Evolutionary conservation across 116 monocot species (phyloP).

Genomic region (Dioscorea cayenensis): DNA sequence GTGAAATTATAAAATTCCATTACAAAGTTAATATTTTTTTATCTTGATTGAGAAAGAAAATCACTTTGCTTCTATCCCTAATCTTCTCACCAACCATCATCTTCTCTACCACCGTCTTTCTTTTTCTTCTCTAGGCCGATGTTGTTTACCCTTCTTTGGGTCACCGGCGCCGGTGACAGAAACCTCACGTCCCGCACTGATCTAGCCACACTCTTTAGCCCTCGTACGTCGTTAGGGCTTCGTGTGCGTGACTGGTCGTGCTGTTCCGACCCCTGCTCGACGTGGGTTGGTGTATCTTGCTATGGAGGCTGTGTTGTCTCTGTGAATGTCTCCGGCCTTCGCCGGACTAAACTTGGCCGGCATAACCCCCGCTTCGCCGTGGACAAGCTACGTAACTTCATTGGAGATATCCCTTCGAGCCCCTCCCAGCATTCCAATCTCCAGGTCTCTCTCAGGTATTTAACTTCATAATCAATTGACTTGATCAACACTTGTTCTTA

Average conservation of each 20-base stretch:
- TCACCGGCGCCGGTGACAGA: constrained; percentile 10
- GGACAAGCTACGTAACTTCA: constrained; percentile 66
- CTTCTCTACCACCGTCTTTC: too few species aligned
- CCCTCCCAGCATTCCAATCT: constrained; percentile 27
- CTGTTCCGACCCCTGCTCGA: constrained; percentile 56
- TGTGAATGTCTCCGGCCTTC: constrained; percentile 42
- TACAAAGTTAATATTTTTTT: too few species aligned
- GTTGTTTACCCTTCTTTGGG: not conserved
- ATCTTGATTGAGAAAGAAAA: too few species aligned
- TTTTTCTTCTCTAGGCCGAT: too few species aligned
- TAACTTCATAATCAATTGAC: too few species aligned
- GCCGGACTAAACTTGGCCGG: constrained; percentile 68
- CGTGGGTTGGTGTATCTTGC: constrained; percentile 71
- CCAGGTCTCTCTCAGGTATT: too few species aligned
- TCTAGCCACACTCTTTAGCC: constrained; percentile 56
- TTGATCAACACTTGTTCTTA: too few species aligned
- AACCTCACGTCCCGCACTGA: constrained; percentile 21
- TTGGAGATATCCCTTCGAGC: constrained; percentile 35
- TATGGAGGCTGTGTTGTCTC: constrained; percentile 39
- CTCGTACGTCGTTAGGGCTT: constrained; percentile 64
- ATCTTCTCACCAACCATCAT: too few species aligned
- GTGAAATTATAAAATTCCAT: too few species aligned
- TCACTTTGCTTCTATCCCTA: too few species aligned
- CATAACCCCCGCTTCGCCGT: constrained; percentile 59
- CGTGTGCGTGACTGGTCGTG: constrained; percentile 82